These are phyloP conservation scores for Coemansia sp. DNA, from an alignment of 192 early-diverging fungal species.

Conservation along the genomic window DNA sequence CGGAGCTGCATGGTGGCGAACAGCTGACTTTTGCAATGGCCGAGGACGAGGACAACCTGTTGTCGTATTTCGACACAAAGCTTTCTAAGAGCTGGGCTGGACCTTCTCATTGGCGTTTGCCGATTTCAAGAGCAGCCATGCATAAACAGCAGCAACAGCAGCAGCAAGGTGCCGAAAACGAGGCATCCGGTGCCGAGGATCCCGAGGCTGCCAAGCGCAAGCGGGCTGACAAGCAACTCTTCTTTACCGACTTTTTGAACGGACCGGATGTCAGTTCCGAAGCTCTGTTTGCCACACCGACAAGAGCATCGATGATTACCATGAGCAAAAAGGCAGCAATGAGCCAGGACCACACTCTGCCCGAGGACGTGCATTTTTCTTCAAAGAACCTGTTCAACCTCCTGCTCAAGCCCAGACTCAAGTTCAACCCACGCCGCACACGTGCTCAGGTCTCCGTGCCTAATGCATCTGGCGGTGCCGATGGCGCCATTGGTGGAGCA, in stretches of 20 bases:
- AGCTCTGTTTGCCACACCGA: conserved; percentile 67
- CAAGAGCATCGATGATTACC: conserved; percentile 46
- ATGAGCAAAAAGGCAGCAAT: conserved; percentile 58
- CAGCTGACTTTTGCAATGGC: conserved; percentile 45
- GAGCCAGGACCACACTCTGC: conserved; percentile 65
- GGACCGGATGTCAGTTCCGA: conserved; percentile 59
- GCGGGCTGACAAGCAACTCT: conserved; percentile 49
- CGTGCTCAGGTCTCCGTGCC: conserved; percentile 5
- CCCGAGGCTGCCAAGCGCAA: conserved; percentile 45
- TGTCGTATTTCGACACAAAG: conserved; percentile 85
- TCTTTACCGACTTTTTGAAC: conserved; percentile 63
- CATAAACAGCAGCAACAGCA: conserved; percentile 23
- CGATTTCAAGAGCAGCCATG: conserved; percentile 45
- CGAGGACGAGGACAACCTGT: conserved; percentile 63
- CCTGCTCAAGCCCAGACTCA: conserved; percentile 53
- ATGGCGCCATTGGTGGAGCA: conserved; percentile 5
- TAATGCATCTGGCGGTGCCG: conserved; percentile 2
- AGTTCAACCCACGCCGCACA: conserved; percentile 44
- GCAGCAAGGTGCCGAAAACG: conserved; percentile 18
- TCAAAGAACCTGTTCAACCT: conserved; percentile 63
- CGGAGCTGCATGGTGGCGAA: conserved; percentile 11
- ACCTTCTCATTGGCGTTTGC: conserved; percentile 86
- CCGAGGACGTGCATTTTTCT: conserved; percentile 79
- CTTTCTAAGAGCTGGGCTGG: conserved; percentile 88
- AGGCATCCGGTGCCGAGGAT: conserved; percentile 20